phyloP scores from a whole-genome alignment of 495 filamentous ascomycete species.

The Hypoxylon lenormandii region DNA sequence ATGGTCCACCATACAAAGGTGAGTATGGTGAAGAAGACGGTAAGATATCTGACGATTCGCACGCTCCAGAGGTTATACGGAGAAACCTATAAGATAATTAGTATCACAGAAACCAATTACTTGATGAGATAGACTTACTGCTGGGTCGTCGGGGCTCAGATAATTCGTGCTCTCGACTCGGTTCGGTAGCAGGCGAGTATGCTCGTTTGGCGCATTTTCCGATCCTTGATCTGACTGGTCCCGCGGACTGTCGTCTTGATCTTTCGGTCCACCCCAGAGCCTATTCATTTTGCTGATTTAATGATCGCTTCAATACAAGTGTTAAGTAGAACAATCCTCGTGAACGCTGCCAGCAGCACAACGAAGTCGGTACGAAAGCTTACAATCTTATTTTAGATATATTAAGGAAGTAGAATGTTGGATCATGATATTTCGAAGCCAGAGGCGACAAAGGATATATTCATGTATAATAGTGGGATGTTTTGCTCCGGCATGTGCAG shows the following conservation, averaged over 20 bases:
- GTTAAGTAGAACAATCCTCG: neutral
- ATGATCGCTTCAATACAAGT: neutral
- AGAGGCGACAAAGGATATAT: neutral
- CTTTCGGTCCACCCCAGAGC: slow-evolving; percentile 50
- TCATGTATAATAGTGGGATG: slow-evolving; percentile 3
- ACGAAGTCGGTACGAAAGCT: neutral
- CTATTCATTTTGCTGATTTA: slow-evolving; percentile 59
- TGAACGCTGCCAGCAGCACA: neutral
- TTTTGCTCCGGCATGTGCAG: slow-evolving; percentile 14
- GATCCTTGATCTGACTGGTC: slow-evolving; percentile 34
- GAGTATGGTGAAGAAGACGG: slow-evolving; percentile 75
- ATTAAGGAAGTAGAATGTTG: neutral
- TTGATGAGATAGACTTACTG: slow-evolving; percentile 65
- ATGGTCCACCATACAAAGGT: slow-evolving; percentile 92
- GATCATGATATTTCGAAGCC: neutral
- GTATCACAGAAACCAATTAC: slow-evolving; percentile 13
- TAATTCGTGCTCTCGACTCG: slow-evolving; percentile 68
- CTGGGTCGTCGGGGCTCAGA: slow-evolving; percentile 92
- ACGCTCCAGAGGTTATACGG: slow-evolving; percentile 96
- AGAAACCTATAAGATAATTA: slow-evolving; percentile 71
- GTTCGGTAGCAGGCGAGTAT: slow-evolving; percentile 77
- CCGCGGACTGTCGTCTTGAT: slow-evolving; percentile 43
- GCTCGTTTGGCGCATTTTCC: slow-evolving; percentile 68
- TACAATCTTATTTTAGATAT: neutral
- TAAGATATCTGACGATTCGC: slow-evolving; percentile 77